Conservation (phyloP, 1,284 basidiomycete genomes). For the Ganoderma multipileum region DNA sequence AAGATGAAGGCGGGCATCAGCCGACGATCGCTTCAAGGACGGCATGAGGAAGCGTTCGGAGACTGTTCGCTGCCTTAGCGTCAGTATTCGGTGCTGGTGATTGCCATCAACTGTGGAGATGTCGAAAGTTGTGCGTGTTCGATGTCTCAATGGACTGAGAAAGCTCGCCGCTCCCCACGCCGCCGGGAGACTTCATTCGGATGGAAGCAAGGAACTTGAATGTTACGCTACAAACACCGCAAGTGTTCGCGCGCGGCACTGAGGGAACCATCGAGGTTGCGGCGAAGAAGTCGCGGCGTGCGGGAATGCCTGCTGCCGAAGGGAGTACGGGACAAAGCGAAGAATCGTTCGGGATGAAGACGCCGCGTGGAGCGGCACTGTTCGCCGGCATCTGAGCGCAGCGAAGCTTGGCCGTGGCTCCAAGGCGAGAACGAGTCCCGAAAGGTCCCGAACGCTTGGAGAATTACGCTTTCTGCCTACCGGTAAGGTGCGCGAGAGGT, state of each 20-base stretch:
- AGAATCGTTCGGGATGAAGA: conserved; percentile 13
- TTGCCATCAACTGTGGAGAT: not conserved
- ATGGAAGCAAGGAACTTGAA: not conserved
- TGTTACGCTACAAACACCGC: not conserved
- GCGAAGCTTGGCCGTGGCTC: not conserved
- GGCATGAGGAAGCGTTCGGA: not conserved
- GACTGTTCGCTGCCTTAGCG: not conserved
- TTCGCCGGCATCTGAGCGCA: not conserved
- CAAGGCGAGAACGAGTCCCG: not conserved
- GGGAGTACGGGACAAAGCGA: not conserved
- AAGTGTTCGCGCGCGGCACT: not conserved
- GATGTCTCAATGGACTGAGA: not conserved
- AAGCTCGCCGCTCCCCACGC: not conserved
- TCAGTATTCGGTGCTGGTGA: not conserved
- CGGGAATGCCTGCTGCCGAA: not conserved
- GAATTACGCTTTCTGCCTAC: not conserved
- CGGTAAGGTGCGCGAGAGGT: too few relatives aligned
- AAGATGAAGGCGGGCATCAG: too few relatives aligned
- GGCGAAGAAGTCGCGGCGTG: not conserved
- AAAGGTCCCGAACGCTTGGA: not conserved
- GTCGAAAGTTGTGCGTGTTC: not conserved
- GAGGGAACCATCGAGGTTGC: not conserved
- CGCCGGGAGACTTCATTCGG: not conserved
- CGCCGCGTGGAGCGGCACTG: conserved; percentile 14
- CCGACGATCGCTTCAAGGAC: too few relatives aligned